Evolutionary conservation across 208 protist species (phyloP).

Genomic region (Leishmania tropica): DNA sequence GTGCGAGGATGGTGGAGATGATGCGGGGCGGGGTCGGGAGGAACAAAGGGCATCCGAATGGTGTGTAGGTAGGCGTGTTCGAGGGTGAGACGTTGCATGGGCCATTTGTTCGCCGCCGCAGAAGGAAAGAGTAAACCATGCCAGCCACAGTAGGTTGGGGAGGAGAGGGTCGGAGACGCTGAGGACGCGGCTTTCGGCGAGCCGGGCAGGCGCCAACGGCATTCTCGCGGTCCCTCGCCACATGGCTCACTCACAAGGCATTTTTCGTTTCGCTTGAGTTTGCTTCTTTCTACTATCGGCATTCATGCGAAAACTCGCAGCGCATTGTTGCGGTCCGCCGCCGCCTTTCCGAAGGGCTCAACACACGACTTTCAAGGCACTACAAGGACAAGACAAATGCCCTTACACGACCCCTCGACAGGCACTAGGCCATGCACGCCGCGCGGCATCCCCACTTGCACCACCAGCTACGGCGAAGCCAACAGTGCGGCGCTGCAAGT

Average conservation of each 20-base stretch:
- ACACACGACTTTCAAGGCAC: neutral
- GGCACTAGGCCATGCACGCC: neutral
- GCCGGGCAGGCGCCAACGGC: neutral
- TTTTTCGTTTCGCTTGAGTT: neutral
- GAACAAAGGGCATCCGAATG: neutral
- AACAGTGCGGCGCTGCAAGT: neutral
- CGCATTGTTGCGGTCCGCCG: neutral
- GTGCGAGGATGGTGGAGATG: neutral
- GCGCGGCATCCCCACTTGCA: neutral
- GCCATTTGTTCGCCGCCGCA: neutral
- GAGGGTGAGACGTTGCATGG: neutral
- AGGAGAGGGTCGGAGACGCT: neutral
- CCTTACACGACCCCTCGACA: neutral
- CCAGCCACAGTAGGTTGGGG: neutral
- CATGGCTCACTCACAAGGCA: neutral
- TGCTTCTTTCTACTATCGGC: neutral
- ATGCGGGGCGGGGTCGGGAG: neutral
- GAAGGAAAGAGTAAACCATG: neutral
- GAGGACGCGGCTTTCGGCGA: neutral
- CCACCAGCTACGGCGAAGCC: neutral
- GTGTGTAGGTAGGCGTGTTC: neutral
- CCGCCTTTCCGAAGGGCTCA: neutral
- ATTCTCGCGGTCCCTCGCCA: neutral
- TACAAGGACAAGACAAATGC: neutral
- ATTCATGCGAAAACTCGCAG: neutral